Conservation (phyloP, 2,329 filamentous ascomycete species). For the Colletotrichum trifolii region DNA sequence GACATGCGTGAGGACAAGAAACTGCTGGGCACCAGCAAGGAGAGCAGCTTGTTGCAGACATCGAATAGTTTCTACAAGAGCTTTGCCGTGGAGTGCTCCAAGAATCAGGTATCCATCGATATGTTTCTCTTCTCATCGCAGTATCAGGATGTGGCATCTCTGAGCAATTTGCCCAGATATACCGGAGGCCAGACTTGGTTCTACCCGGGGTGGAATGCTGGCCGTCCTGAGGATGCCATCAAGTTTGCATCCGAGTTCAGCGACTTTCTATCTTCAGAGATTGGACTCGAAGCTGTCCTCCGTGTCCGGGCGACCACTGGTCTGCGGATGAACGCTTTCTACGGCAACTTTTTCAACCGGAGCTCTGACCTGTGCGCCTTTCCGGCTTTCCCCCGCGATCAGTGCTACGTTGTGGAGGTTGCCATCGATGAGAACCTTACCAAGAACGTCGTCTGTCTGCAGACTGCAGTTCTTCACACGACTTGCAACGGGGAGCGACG, state of each 20-base stretch:
- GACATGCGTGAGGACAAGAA: constrained; percentile 98
- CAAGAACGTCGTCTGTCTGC: constrained; percentile 91
- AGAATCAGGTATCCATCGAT: constrained; percentile 97
- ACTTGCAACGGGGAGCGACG: constrained; percentile 97
- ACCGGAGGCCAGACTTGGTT: constrained; percentile 98
- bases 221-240: constrained; percentile 92
- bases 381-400: constrained; percentile 96
- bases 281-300: constrained; percentile 94
- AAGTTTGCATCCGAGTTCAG: constrained; percentile 98
- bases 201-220: constrained; percentile 97
- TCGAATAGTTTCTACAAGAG: constrained; percentile 98
- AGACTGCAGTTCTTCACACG: constrained; percentile 94
- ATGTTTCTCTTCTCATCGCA: constrained; percentile 98
- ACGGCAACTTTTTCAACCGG: constrained; percentile 99
- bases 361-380: constrained; percentile 98
- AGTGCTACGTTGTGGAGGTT: constrained; percentile 97
- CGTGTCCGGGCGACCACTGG: constrained; percentile 95
- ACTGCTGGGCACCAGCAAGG: constrained; percentile 91
- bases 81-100: constrained; percentile 98
- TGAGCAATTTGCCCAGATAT: constrained; percentile 95
- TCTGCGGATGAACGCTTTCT: constrained; percentile 96
- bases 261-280: constrained; percentile 95
- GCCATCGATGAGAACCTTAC: constrained; percentile 95
- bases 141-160: constrained; percentile 96
- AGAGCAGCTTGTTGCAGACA: constrained; percentile 87